phyloP scores from a whole-genome alignment of 2,329 filamentous ascomycete species.

The Fonsecaea nubica region DNA sequence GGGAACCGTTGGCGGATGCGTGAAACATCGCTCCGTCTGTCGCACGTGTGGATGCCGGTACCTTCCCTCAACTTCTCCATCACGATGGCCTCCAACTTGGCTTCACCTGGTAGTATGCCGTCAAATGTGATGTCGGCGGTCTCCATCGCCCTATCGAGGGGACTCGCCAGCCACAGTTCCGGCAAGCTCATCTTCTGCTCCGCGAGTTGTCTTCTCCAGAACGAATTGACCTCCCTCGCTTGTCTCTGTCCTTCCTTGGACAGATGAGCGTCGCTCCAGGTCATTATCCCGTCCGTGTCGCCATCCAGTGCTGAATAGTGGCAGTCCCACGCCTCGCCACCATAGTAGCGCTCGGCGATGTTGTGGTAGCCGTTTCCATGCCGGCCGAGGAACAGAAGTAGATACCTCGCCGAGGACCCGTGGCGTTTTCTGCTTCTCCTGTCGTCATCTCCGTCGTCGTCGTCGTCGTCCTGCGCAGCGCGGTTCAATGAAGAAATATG shows the following conservation, averaged over 20 bases:
- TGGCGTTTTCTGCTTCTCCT: constrained; percentile 13
- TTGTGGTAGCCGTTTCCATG: constrained; percentile 70
- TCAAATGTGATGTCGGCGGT: constrained; percentile 62
- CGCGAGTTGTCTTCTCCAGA: constrained; percentile 57
- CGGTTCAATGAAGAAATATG: constrained; percentile 58
- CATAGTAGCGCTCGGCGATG: constrained; percentile 65
- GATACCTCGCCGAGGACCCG: constrained; percentile 51
- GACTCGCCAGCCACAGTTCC: constrained; percentile 63
- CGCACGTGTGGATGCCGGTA: constrained; percentile 68
- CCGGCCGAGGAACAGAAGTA: constrained; percentile 64
- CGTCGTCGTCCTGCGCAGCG: constrained; percentile 39
- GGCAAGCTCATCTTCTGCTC: constrained; percentile 59
- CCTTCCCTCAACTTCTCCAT: constrained; percentile 68
- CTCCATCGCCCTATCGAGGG: constrained; percentile 62
- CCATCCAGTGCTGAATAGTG: constrained; percentile 67
- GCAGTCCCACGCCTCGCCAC: constrained; percentile 65
- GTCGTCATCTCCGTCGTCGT: not conserved
- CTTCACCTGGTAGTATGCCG: constrained; percentile 50
- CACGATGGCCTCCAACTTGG: constrained; percentile 55
- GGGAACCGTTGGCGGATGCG: constrained; percentile 50
- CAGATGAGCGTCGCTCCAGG: constrained; percentile 66
- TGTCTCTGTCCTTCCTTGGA: constrained; percentile 61
- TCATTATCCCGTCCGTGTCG: constrained; percentile 54
- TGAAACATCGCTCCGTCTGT: constrained; percentile 58
- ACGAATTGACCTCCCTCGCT: constrained; percentile 54